Conservation (phyloP, 768 basidiomycete genomes). For the Leccinum uliginosum region DNA sequence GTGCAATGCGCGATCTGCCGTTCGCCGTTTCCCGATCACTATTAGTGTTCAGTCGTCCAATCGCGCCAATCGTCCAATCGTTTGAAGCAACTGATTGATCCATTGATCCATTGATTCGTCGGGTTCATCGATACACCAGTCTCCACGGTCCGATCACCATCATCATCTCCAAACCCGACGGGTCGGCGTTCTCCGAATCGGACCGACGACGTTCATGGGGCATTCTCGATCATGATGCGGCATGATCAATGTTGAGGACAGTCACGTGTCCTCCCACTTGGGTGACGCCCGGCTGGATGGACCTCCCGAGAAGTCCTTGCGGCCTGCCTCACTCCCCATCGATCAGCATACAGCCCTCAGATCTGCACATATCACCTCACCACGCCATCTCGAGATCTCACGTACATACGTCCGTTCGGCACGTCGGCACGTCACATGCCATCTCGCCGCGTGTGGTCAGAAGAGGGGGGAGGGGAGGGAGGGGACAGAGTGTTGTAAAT, state of each 20-base stretch:
- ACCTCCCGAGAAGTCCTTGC: background rate
- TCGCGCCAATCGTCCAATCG: background rate
- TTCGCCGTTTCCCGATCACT: background rate
- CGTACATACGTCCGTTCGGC: background rate
- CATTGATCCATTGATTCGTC: background rate
- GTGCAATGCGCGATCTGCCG: background rate
- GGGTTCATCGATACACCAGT: background rate
- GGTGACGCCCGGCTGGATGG: background rate
- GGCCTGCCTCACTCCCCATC: background rate
- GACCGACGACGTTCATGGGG: background rate
- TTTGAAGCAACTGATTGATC: background rate
- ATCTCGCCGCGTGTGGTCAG: background rate
- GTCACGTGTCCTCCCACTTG: background rate
- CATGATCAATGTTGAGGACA: background rate
- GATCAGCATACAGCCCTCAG: too few relatives aligned
- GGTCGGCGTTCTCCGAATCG: background rate
- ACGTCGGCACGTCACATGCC: background rate
- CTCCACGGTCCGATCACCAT: background rate
- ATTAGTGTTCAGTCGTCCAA: background rate
- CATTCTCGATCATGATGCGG: background rate
- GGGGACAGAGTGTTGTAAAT: background rate
- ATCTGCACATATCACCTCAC: too few relatives aligned
- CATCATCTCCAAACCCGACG: background rate
- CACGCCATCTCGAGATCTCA: background rate
- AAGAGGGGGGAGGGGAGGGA: too few relatives aligned